These are phyloP conservation scores for Blechomonas ayalai DNA, from an alignment of 208 protist species.

Conservation along the genomic window DNA sequence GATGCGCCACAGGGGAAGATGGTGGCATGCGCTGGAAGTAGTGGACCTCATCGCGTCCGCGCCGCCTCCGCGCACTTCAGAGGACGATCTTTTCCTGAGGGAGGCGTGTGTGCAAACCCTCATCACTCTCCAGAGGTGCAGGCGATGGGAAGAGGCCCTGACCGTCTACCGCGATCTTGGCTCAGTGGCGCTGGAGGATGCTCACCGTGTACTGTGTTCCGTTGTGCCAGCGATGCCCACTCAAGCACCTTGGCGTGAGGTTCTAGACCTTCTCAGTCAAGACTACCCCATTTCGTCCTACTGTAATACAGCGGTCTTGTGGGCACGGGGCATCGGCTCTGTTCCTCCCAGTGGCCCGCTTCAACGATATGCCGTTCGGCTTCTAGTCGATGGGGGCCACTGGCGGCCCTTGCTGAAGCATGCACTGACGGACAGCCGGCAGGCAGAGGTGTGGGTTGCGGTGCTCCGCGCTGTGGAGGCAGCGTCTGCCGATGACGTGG, in stretches of 20 bases:
- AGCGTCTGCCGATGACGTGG: too few species aligned
- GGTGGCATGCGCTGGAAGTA: conserved; percentile 63
- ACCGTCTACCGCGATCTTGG: conserved; percentile 24
- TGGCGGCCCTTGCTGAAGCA: too few species aligned
- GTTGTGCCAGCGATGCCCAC: conserved; percentile 31
- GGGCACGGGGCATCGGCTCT: too few species aligned
- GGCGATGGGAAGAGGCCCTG: conserved; percentile 58
- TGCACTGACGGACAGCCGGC: too few species aligned
- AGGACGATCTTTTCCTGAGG: conserved; percentile 37
- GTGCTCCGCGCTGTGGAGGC: too few species aligned
- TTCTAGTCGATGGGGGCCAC: too few species aligned
- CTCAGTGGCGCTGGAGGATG: conserved; percentile 18
- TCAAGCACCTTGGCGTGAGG: conserved; percentile 32
- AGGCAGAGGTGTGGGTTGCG: too few species aligned
- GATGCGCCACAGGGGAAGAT: conserved; percentile 31
- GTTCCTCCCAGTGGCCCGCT: too few species aligned
- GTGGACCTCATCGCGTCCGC: conserved; percentile 45
- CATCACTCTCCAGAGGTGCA: conserved; percentile 31
- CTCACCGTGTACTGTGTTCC: conserved; percentile 25
- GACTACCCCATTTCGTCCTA: too few species aligned
- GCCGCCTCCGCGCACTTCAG: conserved; percentile 13
- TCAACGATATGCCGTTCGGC: too few species aligned
- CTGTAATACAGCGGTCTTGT: too few species aligned
- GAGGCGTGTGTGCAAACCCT: conserved; percentile 53
- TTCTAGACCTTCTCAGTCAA: too few species aligned